Evolutionary conservation across 805 yeast species (phyloP), one percentile per base, ranked within the genome.

Genomic region (Nakazawaea anatomiae): DNA sequence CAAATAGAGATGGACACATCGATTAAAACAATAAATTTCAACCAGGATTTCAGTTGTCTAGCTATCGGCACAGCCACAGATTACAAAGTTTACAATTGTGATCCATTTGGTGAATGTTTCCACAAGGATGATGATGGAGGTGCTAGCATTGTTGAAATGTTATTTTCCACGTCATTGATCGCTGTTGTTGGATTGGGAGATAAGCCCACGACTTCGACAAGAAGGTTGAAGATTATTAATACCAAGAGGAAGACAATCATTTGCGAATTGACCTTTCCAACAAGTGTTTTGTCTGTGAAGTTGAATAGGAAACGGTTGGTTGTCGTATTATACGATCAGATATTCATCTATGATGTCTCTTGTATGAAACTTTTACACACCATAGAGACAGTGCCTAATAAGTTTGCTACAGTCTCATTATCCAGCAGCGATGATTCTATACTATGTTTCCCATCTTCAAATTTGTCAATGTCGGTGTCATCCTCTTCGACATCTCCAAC

Each of bases 211-310:
- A 74, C 82, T 14, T 81, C 89, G 7, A 95, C 96, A n/a, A 75
- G 97, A 54, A 81, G 90, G 56, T 75, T 92, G 53, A 83, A 83
- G 61, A 83, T 92, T 49, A 73, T 91, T 52, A 94, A 94, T 68
- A 88, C 96, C 1, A 89, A 88, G 63, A 76, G 91, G 49, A 78
- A 79, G 53, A 68, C 83, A 1, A 74, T 79, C 2, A 89, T 92
- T 18, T 92, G 98, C 67, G 98, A 92, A 62, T 71, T 92, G 57
- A 80, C 92, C 0, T 94, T 90, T 65, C 92, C 96, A 1, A 80
- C 89, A 4, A 71, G 82, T 6, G 83, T 92, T 2, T 70, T 85
- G 30, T 80, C 80, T 47, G 85, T 92, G 35, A 81, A 80, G 57
- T 76, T 92, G 69, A 94, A 92, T 66, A 76, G 97, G 42, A 85